A percentile compares a stretch with the other conserved stretches of the same genome.
These are phyloP conservation scores for Globisporangium echinulatum DNA, from an alignment of 352 stramenopile species.

Conservation along the genomic window DNA sequence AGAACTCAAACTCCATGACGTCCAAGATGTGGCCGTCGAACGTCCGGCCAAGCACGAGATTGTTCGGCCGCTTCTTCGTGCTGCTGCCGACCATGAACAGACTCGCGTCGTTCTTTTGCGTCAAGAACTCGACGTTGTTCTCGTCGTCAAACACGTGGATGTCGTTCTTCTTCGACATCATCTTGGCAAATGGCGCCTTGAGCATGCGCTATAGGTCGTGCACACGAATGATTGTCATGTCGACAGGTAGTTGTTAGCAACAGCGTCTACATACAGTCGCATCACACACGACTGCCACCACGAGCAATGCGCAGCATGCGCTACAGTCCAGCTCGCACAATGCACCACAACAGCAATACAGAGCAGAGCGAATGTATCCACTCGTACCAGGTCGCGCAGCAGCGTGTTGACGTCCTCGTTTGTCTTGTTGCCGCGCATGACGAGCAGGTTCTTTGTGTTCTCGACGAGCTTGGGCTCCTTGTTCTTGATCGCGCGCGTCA, in stretches of 20 bases:
- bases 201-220: constrained; percentile 58
- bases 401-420: constrained; percentile 78
- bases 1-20: constrained; percentile 96
- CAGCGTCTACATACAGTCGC: too few species aligned
- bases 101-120: constrained; percentile 96
- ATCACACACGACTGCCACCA: too few species aligned
- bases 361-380: neutral
- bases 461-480: constrained; percentile 90
- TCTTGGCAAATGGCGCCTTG: constrained; percentile 82
- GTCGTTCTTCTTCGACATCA: constrained; percentile 92
- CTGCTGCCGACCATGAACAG: constrained; percentile 95
- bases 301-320: too few species aligned
- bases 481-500: constrained; percentile 78
- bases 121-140: constrained; percentile 91
- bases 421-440: constrained; percentile 88
- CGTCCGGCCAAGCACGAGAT: constrained; percentile 95
- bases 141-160: constrained; percentile 93
- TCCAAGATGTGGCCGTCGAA: constrained; percentile 98
- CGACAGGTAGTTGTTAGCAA: neutral
- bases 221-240: neutral
- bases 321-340: neutral
- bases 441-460: constrained; percentile 88
- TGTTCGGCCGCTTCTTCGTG: constrained; percentile 99
- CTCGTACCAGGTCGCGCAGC: constrained; percentile 68
- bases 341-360: neutral